Evolutionary conservation across 176 grass and related monocot species (phyloP), one percentile per base, ranked within the genome.

Genomic region (Paspalum notatum): DNA sequence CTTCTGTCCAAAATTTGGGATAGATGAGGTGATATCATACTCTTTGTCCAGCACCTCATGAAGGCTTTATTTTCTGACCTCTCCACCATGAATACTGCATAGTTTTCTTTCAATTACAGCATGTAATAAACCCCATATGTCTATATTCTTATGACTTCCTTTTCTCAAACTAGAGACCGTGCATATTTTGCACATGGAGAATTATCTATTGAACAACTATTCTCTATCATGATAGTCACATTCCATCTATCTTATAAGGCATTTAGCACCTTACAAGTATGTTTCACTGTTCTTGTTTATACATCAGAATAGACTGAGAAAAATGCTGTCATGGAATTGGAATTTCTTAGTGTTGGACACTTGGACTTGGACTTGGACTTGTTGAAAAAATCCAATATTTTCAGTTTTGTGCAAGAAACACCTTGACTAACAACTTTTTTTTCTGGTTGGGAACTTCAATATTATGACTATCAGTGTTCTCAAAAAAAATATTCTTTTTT

Each of bases 11-110:
- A 92, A 92, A 81, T 68, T 89, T 39, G 91, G 91, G 9, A 0
- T 97, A 75, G 52, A 84, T 82, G 91, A 97, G 94, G 94, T 97
- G 85, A 89, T 72, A 13, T 1, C 40, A 18, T 55, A 50, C 40
- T 54, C 26, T 63, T 49, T 83, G 46, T 62, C 44, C 12, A 44
- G 72, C 16, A 43, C 49, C 8, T 15, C 25, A 68, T 59, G 9
- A 18, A 16, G 41, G 27, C 9, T 25, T 48, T 12, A 43, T 68
- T 14, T 50, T 62, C 37, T 25, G 11, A 1, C 16, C 22, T 37
- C 4, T 45, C 15, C 11, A 26, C n/a, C 32, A 44, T 68, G 14
- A 13, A 25, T 56, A 25, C 48, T 42, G 63, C 15, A 8, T 21
- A 5, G 2, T 46, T 45, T 20, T 59, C 2, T 81, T 81, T 5